Evolutionary conservation across 2,329 filamentous ascomycete species (phyloP), one percentile per base, ranked within the genome.

Genomic region (Trichoderma aggressivum): DNA sequence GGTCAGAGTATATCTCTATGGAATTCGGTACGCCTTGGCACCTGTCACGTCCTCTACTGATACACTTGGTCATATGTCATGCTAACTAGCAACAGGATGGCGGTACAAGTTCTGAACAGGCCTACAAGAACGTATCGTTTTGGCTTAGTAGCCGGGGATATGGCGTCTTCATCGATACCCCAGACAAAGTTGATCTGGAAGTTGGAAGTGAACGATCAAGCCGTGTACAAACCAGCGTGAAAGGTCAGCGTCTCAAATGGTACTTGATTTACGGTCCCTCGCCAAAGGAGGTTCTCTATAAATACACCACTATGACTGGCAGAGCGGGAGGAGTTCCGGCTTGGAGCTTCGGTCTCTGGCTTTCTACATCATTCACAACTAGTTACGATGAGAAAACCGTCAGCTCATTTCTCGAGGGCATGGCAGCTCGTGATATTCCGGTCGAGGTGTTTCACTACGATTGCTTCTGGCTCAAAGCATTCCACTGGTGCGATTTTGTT

Each of bases 301-400:
- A 87, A 73, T 94, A 94, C 78, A 88, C 90, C 0, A 82, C 86
- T 26, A 83, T 94, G 43, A 93, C 91, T 0, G 92, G 92, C 1
- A 85, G 85, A 60, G 87, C 92, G 0, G 86, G 85, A 43, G 85
- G 86, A 70, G 87, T 92, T 2, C 92, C 92, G 0, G 86, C 87
- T 32, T 94, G 92, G 92, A 92, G 90, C 73, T 94, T 90, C 73
- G 91, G 91, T 1, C 84, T 94, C 10, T 94, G 91, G 91, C 84
- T 94, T 24, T 93, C 89, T 70, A 94, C 92, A 16, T 91, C 88
- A 72, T 93, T 93, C 80, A 92, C 90, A 2, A 93, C 91, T 3
- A 87, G 88, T 73, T 93, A 93, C 77, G 89, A 91, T 73, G 91
- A 93, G 79, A 79, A 84, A 24, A 93, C 91, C 0, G 91, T 93